These are phyloP conservation scores for Wickerhamiella spandovensis DNA, from an alignment of 805 yeast species.

Conservation along the genomic window DNA sequence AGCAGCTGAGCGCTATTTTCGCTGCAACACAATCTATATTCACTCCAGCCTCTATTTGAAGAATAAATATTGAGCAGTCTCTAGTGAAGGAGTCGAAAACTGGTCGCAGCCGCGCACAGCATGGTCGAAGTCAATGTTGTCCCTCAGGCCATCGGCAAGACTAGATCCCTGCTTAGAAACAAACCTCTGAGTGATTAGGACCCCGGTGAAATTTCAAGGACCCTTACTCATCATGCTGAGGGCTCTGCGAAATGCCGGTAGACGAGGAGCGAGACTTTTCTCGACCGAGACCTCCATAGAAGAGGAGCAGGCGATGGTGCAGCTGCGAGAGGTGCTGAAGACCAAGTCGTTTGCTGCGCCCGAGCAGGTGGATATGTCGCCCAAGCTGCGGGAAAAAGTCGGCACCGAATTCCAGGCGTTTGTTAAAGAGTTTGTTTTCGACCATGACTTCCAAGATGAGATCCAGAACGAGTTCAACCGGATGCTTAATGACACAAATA, in stretches of 20 bases:
- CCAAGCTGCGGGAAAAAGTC: slow-evolving; percentile 21
- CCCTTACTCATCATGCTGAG: background rate
- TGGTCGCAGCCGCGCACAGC: too few relatives aligned
- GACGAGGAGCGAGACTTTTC: background rate
- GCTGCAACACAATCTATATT: too few relatives aligned
- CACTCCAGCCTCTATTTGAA: too few relatives aligned
- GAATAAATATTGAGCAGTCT: too few relatives aligned
- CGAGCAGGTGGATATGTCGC: slow-evolving; percentile 17
- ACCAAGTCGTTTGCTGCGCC: slow-evolving; percentile 13
- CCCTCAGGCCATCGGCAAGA: too few relatives aligned
- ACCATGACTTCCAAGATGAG: slow-evolving; percentile 18
- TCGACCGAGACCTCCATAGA: background rate
- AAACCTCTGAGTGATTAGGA: background rate
- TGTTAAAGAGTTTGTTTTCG: slow-evolving; percentile 19
- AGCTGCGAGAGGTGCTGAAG: slow-evolving; percentile 9
- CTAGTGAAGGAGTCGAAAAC: too few relatives aligned
- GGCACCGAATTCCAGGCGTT: slow-evolving; percentile 19
- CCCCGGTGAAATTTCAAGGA: background rate
- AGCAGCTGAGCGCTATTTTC: too few relatives aligned
- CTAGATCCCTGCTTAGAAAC: too few relatives aligned
- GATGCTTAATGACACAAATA: slow-evolving; percentile 8
- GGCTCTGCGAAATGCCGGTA: background rate
- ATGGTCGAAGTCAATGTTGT: too few relatives aligned
- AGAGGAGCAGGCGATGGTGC: slow-evolving; percentile 4
- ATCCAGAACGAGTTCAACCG: slow-evolving; percentile 12